These are phyloP conservation scores for Brassica cretica DNA, from an alignment of 345 rosid genomes.

Conservation along the genomic window DNA sequence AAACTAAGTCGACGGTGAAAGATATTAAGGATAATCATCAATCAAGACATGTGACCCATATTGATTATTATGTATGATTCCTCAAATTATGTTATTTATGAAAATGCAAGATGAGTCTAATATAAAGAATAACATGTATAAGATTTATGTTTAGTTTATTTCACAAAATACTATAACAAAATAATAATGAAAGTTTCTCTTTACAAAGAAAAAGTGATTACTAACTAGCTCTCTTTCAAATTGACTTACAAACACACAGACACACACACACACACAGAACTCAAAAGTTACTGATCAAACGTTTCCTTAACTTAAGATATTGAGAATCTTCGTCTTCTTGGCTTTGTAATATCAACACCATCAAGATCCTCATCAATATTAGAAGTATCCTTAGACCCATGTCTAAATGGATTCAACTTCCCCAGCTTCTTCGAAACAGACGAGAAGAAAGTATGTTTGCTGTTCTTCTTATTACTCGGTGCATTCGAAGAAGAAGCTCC, in stretches of 20 bases:
- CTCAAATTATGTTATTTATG: background rate
- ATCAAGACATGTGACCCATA: background rate
- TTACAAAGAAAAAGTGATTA: background rate
- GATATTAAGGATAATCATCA: background rate
- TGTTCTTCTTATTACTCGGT: conserved; percentile 42
- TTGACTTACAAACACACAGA: background rate
- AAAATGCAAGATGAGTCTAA: background rate
- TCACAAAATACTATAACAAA: background rate
- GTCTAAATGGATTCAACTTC: conserved; percentile 80
- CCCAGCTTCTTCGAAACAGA: conserved; percentile 87
- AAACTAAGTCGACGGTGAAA: background rate
- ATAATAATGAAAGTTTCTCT: too few relatives aligned
- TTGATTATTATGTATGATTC: background rate
- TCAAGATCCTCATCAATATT: conserved; percentile 53
- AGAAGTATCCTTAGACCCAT: conserved; percentile 86
- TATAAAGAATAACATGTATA: background rate
- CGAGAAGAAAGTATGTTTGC: conserved; percentile 55
- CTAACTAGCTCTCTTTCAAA: background rate
- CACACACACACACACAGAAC: conserved; percentile 7
- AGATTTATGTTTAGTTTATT: background rate
- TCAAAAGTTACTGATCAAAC: conserved; percentile 22
- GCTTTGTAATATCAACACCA: conserved; percentile 67
- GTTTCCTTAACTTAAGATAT: conserved; percentile 46
- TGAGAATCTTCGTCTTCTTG: conserved; percentile 92
- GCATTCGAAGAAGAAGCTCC: conserved; percentile 41